These are phyloP conservation scores for Heritiera fomes DNA, from an alignment of 345 rosid species.

Conservation along the genomic window DNA sequence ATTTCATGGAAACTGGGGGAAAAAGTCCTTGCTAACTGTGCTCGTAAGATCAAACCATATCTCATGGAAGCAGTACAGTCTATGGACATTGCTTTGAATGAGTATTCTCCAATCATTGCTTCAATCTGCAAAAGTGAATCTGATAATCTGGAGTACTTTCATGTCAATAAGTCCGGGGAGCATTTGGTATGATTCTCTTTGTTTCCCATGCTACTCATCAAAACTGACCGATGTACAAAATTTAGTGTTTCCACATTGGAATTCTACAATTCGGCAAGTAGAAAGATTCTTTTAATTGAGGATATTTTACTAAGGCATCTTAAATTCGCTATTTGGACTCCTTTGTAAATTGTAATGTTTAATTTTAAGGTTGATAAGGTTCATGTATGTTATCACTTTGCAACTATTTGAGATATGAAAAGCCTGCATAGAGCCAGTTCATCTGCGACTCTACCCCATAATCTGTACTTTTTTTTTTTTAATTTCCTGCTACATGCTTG, in stretches of 20 bases:
- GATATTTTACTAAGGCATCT: background rate
- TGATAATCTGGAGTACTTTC: slow-evolving; percentile 5
- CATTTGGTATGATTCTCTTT: slow-evolving; percentile 46
- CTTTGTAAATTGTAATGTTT: background rate
- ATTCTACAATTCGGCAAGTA: background rate
- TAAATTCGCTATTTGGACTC: background rate
- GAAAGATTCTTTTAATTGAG: background rate
- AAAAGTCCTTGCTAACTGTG: slow-evolving; percentile 56
- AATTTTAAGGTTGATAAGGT: background rate
- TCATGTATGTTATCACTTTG: background rate
- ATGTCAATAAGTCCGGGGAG: slow-evolving; percentile 32
- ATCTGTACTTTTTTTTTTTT: background rate
- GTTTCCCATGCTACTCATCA: slow-evolving; percentile 6
- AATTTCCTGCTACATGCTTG: background rate
- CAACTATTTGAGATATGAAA: background rate
- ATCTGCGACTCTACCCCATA: background rate
- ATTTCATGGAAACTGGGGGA: slow-evolving; percentile 54
- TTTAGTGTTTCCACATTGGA: slow-evolving; percentile 4
- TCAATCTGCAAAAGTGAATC: slow-evolving; percentile 44
- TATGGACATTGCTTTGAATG: slow-evolving; percentile 42
- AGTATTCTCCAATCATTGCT: slow-evolving; percentile 59
- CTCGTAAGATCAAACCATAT: slow-evolving; percentile 55
- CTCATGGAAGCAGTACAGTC: slow-evolving; percentile 56
- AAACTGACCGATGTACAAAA: slow-evolving; percentile 3
- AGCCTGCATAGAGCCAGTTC: slow-evolving; percentile 8